Conservation (phyloP, 208 protist species). For the Acanthamoeba healyi region DNA sequence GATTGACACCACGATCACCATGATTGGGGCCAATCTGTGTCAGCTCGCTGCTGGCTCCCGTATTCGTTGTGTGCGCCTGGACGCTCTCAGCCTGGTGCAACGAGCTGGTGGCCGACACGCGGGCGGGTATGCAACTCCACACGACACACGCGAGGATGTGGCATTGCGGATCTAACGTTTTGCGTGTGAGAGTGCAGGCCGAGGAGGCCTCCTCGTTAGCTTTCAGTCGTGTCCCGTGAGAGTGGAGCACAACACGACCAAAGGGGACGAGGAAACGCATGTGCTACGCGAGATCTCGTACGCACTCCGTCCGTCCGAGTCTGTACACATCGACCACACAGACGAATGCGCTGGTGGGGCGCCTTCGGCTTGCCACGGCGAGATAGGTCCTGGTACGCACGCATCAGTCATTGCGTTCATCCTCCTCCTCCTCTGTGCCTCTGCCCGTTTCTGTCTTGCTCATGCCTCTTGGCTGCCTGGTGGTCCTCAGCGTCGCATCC, state of each 20-base stretch:
- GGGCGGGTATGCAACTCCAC: not conserved
- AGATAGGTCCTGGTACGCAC: not conserved
- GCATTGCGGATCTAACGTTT: not conserved
- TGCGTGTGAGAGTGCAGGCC: too few species aligned
- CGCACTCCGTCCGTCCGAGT: not conserved
- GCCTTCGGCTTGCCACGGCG: slow-evolving; percentile 1
- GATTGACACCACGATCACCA: not conserved
- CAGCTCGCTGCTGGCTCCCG: not conserved
- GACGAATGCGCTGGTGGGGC: not conserved
- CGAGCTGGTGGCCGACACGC: slow-evolving; percentile 11
- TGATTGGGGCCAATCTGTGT: not conserved
- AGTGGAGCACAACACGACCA: not conserved
- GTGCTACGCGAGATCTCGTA: not conserved
- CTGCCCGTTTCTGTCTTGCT: too few species aligned
- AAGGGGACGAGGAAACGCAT: not conserved
- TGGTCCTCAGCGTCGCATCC: not conserved
- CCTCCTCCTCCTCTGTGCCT: not conserved
- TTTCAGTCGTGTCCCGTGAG: not conserved
- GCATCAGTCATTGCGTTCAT: too few species aligned
- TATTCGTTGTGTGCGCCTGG: not conserved
- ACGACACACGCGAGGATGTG: too few species aligned
- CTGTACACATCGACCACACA: not conserved
- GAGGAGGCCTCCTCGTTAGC: not conserved
- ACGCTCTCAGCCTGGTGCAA: not conserved
- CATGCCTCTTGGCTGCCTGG: too few species aligned